phyloP scores from a whole-genome alignment of 257 asterid species.

The Verbena officinalis region DNA sequence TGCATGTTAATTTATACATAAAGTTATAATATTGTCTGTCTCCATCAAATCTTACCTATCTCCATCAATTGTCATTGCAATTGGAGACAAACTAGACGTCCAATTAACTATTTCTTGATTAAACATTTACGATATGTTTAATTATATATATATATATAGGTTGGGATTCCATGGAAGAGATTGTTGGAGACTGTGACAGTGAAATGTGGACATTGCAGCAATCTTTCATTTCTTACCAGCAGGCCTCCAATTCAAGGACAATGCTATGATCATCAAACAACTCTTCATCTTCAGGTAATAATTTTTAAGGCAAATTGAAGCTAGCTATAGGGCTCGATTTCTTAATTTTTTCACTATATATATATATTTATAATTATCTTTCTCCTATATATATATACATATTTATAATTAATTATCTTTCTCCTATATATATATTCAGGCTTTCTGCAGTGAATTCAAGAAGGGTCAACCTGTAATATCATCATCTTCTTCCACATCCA shows the following conservation, averaged over 20 bases:
- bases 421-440: slow-evolving; percentile 41
- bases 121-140: too few species aligned
- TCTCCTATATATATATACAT: too few species aligned
- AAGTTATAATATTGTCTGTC: too few species aligned
- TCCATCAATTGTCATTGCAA: too few species aligned
- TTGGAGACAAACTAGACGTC: too few species aligned
- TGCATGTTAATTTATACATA: too few species aligned
- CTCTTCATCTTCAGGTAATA: slow-evolving; percentile 28
- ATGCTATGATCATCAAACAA: slow-evolving; percentile 63
- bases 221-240: slow-evolving; percentile 78
- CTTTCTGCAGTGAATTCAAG: slow-evolving; percentile 60
- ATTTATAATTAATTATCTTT: background rate
- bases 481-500: slow-evolving; percentile 63
- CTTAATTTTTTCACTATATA: too few species aligned
- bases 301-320: too few species aligned
- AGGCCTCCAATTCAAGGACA: slow-evolving; percentile 71
- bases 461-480: slow-evolving; percentile 68
- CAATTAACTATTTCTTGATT: too few species aligned
- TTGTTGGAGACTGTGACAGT: slow-evolving; percentile 92
- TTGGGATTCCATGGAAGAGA: slow-evolving; percentile 92
- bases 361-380: too few species aligned
- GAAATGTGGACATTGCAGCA: slow-evolving; percentile 98
- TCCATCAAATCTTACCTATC: too few species aligned
- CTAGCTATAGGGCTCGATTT: background rate
- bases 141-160: slow-evolving; percentile 38